Evolutionary conservation across 2,329 filamentous ascomycete genomes (phyloP).

Genomic region (Neospermospora avenae): DNA sequence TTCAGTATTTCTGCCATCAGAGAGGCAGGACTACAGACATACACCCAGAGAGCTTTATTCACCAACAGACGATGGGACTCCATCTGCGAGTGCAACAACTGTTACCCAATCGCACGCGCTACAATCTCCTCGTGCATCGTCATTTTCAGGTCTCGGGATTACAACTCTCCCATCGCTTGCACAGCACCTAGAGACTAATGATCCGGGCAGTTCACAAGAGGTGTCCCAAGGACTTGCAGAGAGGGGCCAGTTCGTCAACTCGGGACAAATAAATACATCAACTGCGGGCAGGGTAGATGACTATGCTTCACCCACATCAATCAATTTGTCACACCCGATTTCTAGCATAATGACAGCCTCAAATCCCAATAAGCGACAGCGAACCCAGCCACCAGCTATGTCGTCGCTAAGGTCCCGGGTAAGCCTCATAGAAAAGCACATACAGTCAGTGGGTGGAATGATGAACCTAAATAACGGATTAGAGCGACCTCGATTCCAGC

Average conservation of each 20-base stretch:
- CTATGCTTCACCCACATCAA: neutral
- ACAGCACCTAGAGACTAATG: neutral
- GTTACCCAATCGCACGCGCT: neutral
- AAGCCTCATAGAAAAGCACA: conserved; percentile 28
- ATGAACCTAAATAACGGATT: conserved; percentile 33
- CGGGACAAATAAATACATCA: neutral
- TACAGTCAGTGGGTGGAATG: conserved; percentile 24
- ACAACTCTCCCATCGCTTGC: neutral
- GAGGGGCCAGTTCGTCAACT: neutral
- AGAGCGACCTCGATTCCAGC: conserved; percentile 48
- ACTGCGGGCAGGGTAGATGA: neutral
- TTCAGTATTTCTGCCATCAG: conserved; percentile 11
- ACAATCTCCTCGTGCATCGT: neutral
- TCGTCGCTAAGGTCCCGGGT: conserved; percentile 24
- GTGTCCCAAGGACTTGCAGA: neutral
- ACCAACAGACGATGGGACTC: neutral
- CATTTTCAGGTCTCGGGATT: conserved; percentile 2
- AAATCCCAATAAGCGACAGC: conserved; percentile 20
- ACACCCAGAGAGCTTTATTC: neutral
- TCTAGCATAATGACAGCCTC: neutral
- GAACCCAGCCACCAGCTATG: conserved; percentile 18
- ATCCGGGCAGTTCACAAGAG: neutral
- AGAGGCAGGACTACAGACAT: neutral
- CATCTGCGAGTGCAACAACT: neutral
- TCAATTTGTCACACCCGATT: neutral